Conservation (phyloP, 78 protist species). For the Pirum gemmata region DNA sequence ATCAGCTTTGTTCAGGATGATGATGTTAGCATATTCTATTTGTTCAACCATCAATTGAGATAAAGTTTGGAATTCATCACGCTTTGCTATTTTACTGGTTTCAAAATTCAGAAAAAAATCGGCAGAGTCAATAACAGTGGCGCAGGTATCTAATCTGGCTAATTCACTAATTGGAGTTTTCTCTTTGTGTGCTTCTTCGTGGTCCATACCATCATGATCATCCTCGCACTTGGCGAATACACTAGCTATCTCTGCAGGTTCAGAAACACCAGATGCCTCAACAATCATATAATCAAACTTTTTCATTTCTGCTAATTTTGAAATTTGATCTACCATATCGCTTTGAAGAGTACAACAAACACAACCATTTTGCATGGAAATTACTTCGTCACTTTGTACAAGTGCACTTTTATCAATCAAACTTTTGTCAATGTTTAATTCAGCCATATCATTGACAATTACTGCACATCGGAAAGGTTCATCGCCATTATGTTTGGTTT, state of each 20-base stretch:
- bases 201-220: background rate
- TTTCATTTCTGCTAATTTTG: constrained; percentile 50
- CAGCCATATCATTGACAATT: constrained; percentile 73
- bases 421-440: constrained; percentile 75
- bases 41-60: constrained; percentile 67
- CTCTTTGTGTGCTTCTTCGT: background rate
- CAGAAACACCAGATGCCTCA: constrained; percentile 65
- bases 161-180: constrained; percentile 22
- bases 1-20: constrained; percentile 74
- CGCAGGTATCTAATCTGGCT: constrained; percentile 47
- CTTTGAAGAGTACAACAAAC: constrained; percentile 81
- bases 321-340: constrained; percentile 61
- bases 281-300: constrained; percentile 50
- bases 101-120: background rate
- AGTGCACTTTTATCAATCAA: constrained; percentile 54
- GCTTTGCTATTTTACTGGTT: constrained; percentile 40
- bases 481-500: constrained; percentile 39
- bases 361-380: constrained; percentile 78
- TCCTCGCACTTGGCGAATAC: constrained; percentile 64
- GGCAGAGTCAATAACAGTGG: constrained; percentile 64
- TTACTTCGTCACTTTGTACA: background rate
- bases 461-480: constrained; percentile 49
- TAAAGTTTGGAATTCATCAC: constrained; percentile 60
- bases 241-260: constrained; percentile 85
- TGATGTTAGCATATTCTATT: constrained; percentile 78